Base-by-base conservation (phyloP, 257 asterid genomes). In the Eucommia ulmoides region DNA sequence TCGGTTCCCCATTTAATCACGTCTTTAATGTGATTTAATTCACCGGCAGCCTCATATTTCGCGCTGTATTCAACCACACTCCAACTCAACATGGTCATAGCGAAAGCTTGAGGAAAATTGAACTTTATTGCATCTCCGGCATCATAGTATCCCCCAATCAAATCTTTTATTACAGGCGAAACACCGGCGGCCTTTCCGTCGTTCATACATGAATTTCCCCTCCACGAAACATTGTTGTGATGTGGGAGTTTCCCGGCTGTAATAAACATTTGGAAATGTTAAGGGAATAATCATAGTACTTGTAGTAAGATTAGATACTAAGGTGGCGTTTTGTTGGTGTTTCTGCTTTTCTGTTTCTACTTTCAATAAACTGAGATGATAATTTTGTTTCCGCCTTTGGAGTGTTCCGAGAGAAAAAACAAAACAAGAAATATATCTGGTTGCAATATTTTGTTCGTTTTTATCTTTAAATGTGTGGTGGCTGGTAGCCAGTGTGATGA, bases 71-170 rank as follows among this genome's bases (percentile, higher is more conserved):
- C 19, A 18, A 42, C 7, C 49, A 42, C 19, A 18, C 19, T 42
- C 49, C 49, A 42, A 18, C 49, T 42, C 49, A 42, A 42, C 49
- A 42, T 42, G 9, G 49, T 14, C n/a, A 42, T 42, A 18, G 49
- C 12, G n/a, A 42, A 42, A 42, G 49, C 12, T 42, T 11, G 19
- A 18, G 49, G 49, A 14, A 42, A 42, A 18, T 42, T 14, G 49
- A 11, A 11, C 49, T 42, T 42, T 8, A 18, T 42, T 14, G 12
- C 19, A 14, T 18, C 49, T 42, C 49, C 49, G 3, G 19, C 49
- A 42, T 42, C 49, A 16, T 42, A 42, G 5, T 42, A 42, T 3
- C 49, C 49, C 5, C 19, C 49, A 4, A 42, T 18, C 19, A 42
- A 18, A 18, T 14, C 49, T 18, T 18, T 18, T 3, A 29, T 5